Conservation (phyloP, 352 stramenopile genomes). For the Thalassiosira mediterranea region DNA sequence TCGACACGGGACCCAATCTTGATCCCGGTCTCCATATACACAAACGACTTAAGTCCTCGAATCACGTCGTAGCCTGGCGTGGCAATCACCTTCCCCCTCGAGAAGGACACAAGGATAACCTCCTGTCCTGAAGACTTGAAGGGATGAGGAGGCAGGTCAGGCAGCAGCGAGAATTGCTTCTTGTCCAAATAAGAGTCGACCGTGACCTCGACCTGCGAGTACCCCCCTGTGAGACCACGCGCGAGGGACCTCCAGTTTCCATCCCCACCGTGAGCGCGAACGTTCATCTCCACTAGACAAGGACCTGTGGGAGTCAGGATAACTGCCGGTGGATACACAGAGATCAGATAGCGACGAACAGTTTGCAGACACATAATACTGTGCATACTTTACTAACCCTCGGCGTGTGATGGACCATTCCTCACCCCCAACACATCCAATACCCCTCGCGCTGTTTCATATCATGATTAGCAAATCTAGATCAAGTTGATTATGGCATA, state of each 20-base stretch:
- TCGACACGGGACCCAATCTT: conserved; percentile 35
- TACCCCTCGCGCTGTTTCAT: no score
- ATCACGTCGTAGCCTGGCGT: conserved; percentile 52
- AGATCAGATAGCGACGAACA: no score
- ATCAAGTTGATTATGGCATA: no score
- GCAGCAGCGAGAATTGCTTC: conserved; percentile 85
- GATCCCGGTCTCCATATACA: conserved; percentile 44
- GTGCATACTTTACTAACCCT: no score
- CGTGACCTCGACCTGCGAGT: conserved; percentile 89
- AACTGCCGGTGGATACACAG: no score
- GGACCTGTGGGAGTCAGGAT: conserved; percentile 72
- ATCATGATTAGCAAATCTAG: no score
- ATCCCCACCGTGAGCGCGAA: conserved; percentile 90
- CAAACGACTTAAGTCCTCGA: conserved; percentile 33
- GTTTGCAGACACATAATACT: no score
- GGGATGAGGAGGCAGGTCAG: conserved; percentile 19
- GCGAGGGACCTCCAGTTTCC: conserved; percentile 90
- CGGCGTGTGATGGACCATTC: conserved; percentile 66
- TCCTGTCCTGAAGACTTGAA: conserved; percentile 42
- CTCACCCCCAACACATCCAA: conserved; percentile 71
- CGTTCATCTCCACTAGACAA: conserved; percentile 92
- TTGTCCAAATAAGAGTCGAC: conserved; percentile 84
- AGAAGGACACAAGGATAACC: conserved; percentile 46
- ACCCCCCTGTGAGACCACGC: conserved; percentile 49
- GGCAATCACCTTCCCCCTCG: conserved; percentile 27